These are phyloP conservation scores for Grosmannia serpens DNA, from an alignment of 2,329 filamentous ascomycete species.

Conservation along the genomic window DNA sequence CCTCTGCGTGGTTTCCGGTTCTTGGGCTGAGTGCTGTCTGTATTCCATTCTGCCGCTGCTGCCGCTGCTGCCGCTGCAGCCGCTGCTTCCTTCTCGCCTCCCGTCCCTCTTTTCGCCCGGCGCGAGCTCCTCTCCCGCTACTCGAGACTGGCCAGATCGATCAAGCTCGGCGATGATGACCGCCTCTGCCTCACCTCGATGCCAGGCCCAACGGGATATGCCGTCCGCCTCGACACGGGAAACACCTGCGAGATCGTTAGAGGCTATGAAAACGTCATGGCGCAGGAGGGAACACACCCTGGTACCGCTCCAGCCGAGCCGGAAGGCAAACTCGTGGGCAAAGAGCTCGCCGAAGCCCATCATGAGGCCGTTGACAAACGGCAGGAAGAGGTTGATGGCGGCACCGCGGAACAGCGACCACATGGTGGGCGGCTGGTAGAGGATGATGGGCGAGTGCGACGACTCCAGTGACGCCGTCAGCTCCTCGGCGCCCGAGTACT, in stretches of 20 bases:
- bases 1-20: neutral
- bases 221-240: slow-evolving; percentile 46
- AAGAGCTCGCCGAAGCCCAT: slow-evolving; percentile 94
- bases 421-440: slow-evolving; percentile 81
- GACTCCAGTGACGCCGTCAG: slow-evolving; percentile 49
- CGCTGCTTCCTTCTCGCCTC: no score
- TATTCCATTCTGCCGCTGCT: neutral
- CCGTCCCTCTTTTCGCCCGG: neutral
- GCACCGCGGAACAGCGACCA: slow-evolving; percentile 80
- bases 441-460: slow-evolving; percentile 49
- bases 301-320: slow-evolving; percentile 85
- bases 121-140: neutral
- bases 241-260: slow-evolving; percentile 34
- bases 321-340: slow-evolving; percentile 88
- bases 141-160: neutral
- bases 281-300: slow-evolving; percentile 46
- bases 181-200: slow-evolving; percentile 67
- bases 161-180: slow-evolving; percentile 15
- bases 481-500: slow-evolving; percentile 59
- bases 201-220: slow-evolving; percentile 64
- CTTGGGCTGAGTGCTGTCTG: neutral
- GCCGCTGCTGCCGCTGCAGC: no score
- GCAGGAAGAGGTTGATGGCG: slow-evolving; percentile 89
- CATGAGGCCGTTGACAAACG: slow-evolving; percentile 98
- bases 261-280: no score